Conservation (phyloP, 2,329 filamentous ascomycete genomes). For the Arthrobotrys sinensis region DNA sequence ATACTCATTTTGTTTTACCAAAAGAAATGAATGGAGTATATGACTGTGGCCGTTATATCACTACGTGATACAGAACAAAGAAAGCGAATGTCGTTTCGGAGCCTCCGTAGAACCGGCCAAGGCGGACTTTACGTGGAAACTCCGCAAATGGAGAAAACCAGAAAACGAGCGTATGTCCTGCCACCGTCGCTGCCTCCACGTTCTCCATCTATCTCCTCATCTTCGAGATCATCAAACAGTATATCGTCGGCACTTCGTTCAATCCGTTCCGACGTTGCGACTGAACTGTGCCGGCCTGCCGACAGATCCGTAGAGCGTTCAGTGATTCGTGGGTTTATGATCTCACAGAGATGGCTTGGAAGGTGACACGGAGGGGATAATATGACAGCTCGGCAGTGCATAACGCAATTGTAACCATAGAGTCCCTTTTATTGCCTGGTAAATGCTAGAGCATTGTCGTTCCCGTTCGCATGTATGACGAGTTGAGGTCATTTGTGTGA, state of each 20-base stretch:
- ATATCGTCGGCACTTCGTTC: slow-evolving; percentile 13
- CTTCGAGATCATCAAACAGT: slow-evolving; percentile 6
- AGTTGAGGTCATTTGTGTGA: slow-evolving; percentile 45
- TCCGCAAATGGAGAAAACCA: not conserved
- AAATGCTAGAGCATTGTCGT: not conserved
- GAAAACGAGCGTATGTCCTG: slow-evolving; percentile 1
- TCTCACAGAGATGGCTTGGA: slow-evolving; percentile 21
- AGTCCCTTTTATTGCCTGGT: not conserved
- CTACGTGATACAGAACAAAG: slow-evolving; percentile 25
- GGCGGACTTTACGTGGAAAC: slow-evolving; percentile 20
- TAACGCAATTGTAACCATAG: slow-evolving; percentile 4
- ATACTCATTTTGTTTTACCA: not conserved
- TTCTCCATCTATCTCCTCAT: slow-evolving; percentile 1
- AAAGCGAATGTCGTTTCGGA: slow-evolving; percentile 20
- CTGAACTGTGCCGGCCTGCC: slow-evolving; percentile 22
- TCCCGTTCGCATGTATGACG: slow-evolving; percentile 16
- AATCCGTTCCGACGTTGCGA: slow-evolving; percentile 18
- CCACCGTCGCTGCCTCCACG: not conserved
- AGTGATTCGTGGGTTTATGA: slow-evolving; percentile 11
- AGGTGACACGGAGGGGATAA: slow-evolving; percentile 14
- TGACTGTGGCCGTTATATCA: not conserved
- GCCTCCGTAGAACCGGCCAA: slow-evolving; percentile 11
- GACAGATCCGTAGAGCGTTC: not conserved
- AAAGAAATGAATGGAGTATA: not conserved
- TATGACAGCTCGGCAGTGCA: slow-evolving; percentile 21